Evolutionary conservation across 306 rosid species (phyloP), one percentile per base, ranked within the genome.

Genomic region (Vicia villosa): DNA sequence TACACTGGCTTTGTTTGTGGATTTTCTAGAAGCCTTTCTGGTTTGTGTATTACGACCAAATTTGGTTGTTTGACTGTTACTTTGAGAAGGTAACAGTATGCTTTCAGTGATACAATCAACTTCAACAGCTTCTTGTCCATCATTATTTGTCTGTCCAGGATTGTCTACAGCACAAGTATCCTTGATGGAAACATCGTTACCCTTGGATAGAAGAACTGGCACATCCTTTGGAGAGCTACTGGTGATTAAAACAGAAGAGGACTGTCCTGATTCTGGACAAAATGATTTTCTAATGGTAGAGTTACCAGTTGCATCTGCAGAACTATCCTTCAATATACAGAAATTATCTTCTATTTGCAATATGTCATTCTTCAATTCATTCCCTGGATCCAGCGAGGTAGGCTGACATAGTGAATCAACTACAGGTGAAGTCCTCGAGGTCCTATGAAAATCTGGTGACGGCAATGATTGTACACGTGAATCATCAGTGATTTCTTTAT

Each of bases 11-110:
- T 73, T 70, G 80, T 42, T 83, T 75, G 84, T 87, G 79, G 83
- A 5, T 80, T 84, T 91, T 87, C 86, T 87, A 1, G 85, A 69
- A 36, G 84, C 68, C 78, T 76, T 86, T 82, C 81, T 87, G 34
- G 87, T 83, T 46, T 45, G 82, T 45, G 81, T 72, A 79, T 95
- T 87, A 45, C 82, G 73, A 62, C 72, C 79, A 54, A 81, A 64
- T 85, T 77, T 79, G 66, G 78, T 85, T 78, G 86, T 84, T 68
- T 67, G 86, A 49, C 78, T 75, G 58, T 62, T 86, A 78, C 83
- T 86, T 70, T 59, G 86, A 79, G 91, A 67, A 72, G 93, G 83
- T 54, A 75, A 70, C 47, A 77, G 43, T 10, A 24, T 79, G 57
- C 76, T 77, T 54, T 84, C 85, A 72, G 77, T 36, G 72, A 78